Evolutionary conservation across 805 yeast genomes (phyloP), one percentile per base, ranked within the genome.

Genomic region (Lipomyces japonicus): DNA sequence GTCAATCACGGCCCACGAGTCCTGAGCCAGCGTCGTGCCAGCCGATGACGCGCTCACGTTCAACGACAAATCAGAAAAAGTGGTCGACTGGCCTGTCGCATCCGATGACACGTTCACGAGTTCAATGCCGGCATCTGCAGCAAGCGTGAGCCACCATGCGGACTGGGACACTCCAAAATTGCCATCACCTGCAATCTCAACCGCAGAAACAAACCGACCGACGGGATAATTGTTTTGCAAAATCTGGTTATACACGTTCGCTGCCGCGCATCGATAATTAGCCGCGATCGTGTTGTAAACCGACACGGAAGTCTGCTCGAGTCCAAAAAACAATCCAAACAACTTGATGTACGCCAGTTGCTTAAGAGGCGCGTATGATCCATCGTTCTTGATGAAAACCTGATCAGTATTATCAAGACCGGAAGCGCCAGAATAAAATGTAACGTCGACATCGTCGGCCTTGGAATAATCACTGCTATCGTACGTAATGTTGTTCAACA

Each of bases 121-220:
- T 34, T 42, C 49, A 30, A 46, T 40, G 30, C 50, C 50, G n/a
- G 50, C 50, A 31, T 46, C 50, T 7, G 44, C 25, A 12, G 50
- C 50, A 19, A 46, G 16, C 10, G 40, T 42, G 9, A 30, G 14
- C 26, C 31, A 46, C 46, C 44, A 46, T 18, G n/a, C 6, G 18
- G 30, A 31, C 35, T 46, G 46, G 19, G 28, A 23, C 21, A 46
- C 32, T 22, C 24, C 50, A 7, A 46, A 43, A 2, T 14, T 25
- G 14, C 30, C 25, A 7, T 43, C 22, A 34, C 32, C 21, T 39
- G 32, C 34, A 39, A 19, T 41, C n/a, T 19, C 19, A 18, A 42
- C 18, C 7, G 28, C 19, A 21, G 50, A 46, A 22, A 46, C 36
- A 26, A 42, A 46, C 23, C 50, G 50, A 6, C 46, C 46, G 16